Evolutionary conservation across 176 grass and related monocot species (phyloP).

Genomic region (Alopecurus myosuroides): DNA sequence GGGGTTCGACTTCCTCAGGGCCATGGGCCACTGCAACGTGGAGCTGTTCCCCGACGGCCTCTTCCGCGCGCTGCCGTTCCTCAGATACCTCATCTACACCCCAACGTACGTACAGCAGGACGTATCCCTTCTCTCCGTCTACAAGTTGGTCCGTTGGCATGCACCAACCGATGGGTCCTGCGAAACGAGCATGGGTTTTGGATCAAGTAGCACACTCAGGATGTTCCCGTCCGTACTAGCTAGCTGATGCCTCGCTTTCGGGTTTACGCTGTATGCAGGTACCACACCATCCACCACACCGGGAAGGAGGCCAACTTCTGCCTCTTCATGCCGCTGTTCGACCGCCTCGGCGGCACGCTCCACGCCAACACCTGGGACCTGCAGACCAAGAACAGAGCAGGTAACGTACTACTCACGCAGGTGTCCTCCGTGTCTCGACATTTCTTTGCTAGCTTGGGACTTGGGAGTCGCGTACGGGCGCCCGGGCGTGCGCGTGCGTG

Average conservation of each 20-base stretch:
- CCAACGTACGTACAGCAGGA: conserved; percentile 92
- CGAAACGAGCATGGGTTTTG: not conserved
- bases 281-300: conserved; percentile 79
- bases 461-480: not conserved
- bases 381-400: conserved; percentile 52
- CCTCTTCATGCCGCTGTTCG: conserved; percentile 97
- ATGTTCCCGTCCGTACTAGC: not conserved
- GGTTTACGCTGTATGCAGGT: too few relatives aligned
- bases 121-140: too few relatives aligned
- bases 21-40: conserved; percentile 84
- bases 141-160: not conserved
- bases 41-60: conserved; percentile 53
- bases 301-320: conserved; percentile 76
- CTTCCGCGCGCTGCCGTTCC: conserved; percentile 46
- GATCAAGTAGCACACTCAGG: not conserved
- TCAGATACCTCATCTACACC: conserved; percentile 77
- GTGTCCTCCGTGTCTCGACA: not conserved
- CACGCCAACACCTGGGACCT: conserved; percentile 53
- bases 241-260: too few relatives aligned
- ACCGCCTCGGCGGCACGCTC: conserved; percentile 71
- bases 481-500: too few relatives aligned
- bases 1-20: conserved; percentile 63
- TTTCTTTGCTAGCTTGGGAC: not conserved
- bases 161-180: not conserved
- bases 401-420: conserved; percentile 7